These are phyloP conservation scores for Microcos paniculata DNA, from an alignment of 345 rosid species.

Conservation along the genomic window DNA sequence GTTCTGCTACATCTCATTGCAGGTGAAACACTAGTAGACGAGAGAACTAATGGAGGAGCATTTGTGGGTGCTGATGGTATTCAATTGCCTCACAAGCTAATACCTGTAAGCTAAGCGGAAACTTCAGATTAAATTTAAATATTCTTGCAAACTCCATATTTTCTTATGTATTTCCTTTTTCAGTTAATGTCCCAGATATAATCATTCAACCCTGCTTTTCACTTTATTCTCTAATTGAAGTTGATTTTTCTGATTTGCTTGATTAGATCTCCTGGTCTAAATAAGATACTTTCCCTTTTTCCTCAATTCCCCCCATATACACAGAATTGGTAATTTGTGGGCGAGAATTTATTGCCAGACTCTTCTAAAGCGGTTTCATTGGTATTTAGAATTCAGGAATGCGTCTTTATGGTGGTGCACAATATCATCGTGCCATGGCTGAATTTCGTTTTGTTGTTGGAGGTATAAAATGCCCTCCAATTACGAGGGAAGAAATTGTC, in stretches of 20 bases:
- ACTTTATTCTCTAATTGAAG: neutral
- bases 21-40: slow-evolving; percentile 92
- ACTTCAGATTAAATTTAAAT: neutral
- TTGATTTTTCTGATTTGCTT: neutral
- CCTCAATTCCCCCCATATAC: neutral
- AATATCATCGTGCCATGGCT: slow-evolving; percentile 95
- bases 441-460: slow-evolving; percentile 94
- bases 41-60: slow-evolving; percentile 78
- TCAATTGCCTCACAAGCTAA: slow-evolving; percentile 82
- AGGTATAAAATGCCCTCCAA: slow-evolving; percentile 88
- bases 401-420: slow-evolving; percentile 98
- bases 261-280: neutral
- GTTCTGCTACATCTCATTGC: slow-evolving; percentile 20
- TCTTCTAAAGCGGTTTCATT: neutral
- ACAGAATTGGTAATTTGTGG: neutral
- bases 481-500: slow-evolving; percentile 90
- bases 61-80: slow-evolving; percentile 79
- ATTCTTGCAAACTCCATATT: slow-evolving; percentile 10
- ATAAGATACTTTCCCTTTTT: neutral
- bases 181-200: neutral
- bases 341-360: neutral
- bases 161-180: slow-evolving; percentile 14
- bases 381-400: slow-evolving; percentile 75
- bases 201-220: neutral
- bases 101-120: slow-evolving; percentile 59